phyloP scores from a whole-genome alignment of 2,329 filamentous ascomycete genomes.

The Trichoderma hamatum region DNA sequence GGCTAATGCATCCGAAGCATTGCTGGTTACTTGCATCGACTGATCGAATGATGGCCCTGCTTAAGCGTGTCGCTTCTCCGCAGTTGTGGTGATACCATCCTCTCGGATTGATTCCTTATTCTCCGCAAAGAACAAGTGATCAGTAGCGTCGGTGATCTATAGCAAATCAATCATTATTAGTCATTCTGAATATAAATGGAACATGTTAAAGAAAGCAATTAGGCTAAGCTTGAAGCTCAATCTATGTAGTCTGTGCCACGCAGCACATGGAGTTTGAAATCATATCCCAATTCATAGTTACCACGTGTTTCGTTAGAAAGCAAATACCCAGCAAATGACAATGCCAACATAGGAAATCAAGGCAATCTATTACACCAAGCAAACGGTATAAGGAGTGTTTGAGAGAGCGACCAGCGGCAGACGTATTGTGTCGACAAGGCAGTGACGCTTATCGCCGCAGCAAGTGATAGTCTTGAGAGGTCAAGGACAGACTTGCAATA shows the following conservation, averaged over 20 bases:
- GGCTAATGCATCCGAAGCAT: conserved; percentile 11
- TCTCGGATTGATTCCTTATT: conserved; percentile 25
- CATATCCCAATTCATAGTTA: conserved; percentile 9
- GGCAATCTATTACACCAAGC: background rate
- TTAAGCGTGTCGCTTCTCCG: background rate
- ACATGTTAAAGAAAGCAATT: conserved; percentile 28
- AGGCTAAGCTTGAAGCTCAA: conserved; percentile 32
- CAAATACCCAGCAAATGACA: background rate
- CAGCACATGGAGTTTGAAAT: conserved; percentile 33
- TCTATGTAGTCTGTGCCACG: conserved; percentile 37
- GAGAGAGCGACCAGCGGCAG: background rate
- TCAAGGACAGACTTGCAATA: background rate
- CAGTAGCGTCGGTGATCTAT: conserved; percentile 47
- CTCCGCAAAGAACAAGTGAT: conserved; percentile 17
- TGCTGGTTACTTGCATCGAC: background rate
- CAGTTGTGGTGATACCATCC: background rate
- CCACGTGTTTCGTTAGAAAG: background rate
- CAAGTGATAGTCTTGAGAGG: background rate
- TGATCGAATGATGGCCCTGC: conserved; percentile 4
- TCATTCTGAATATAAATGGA: conserved; percentile 28
- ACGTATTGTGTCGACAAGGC: background rate
- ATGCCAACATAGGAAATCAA: background rate
- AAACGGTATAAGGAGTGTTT: background rate
- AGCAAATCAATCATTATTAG: conserved; percentile 47
- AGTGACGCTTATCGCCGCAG: background rate